Evolutionary conservation across 129 eudicot genomes (phyloP).

Genomic region (Lonicera japonica): DNA sequence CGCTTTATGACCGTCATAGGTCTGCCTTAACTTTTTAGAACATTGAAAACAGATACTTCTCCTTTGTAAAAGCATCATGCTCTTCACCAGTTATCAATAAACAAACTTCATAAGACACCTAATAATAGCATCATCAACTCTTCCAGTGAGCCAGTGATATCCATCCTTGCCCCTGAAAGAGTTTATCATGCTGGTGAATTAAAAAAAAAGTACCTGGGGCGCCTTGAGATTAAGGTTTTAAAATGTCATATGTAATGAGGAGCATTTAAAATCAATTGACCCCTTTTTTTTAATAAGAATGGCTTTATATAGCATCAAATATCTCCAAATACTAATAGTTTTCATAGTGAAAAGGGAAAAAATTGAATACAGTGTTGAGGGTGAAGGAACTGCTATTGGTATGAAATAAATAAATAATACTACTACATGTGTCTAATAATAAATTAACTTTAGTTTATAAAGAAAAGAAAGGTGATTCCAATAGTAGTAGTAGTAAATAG

Average conservation of each 20-base stretch:
- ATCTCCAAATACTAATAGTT: conserved; percentile 63
- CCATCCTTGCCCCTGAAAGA: conserved; percentile 79
- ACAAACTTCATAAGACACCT: conserved; percentile 36
- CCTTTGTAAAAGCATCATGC: neutral
- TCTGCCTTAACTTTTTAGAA: too few species aligned
- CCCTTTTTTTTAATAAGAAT: neutral
- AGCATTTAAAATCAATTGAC: neutral
- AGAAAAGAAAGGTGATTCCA: too few species aligned
- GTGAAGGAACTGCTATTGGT: too few species aligned
- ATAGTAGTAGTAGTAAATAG: too few species aligned
- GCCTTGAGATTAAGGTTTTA: neutral
- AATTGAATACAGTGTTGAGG: too few species aligned
- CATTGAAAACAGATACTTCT: neutral
- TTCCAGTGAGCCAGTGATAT: conserved; percentile 91
- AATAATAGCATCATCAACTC: conserved; percentile 94
- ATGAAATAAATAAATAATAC: too few species aligned
- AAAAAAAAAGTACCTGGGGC: neutral
- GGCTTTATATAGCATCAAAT: neutral
- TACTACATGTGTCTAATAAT: too few species aligned
- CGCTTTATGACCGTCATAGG: too few species aligned
- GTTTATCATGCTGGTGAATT: neutral
- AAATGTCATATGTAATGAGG: too few species aligned
- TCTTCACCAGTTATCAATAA: neutral
- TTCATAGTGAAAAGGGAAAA: too few species aligned
- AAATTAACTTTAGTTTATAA: too few species aligned